These are phyloP conservation scores for Didymellaceae sp. DNA, from an alignment of 2,329 filamentous ascomycete species.

Conservation along the genomic window DNA sequence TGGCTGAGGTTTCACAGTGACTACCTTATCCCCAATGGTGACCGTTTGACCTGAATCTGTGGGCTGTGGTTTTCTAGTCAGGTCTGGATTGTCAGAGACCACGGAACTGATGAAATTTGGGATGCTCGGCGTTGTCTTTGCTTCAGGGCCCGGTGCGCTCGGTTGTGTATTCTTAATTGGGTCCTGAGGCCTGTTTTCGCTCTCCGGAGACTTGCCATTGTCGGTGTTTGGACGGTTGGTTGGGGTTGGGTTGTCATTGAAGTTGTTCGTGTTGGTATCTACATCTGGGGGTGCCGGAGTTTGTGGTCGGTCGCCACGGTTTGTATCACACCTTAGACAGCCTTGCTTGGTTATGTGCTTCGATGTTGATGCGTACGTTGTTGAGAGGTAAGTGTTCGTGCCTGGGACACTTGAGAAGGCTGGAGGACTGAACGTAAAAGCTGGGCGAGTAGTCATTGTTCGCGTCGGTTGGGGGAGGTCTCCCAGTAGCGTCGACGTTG, in stretches of 20 bases:
- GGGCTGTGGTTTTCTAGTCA: slow-evolving; percentile 13
- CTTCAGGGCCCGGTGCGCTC: neutral
- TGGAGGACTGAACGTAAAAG: neutral
- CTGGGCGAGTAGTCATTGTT: neutral
- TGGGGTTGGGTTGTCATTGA: slow-evolving; percentile 5
- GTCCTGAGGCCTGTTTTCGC: slow-evolving; percentile 4
- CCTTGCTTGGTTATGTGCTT: slow-evolving; percentile 36
- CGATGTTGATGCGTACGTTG: slow-evolving; percentile 33
- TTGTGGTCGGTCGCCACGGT: slow-evolving; percentile 5
- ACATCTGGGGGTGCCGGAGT: slow-evolving; percentile 2
- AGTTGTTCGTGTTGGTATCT: slow-evolving; percentile 5
- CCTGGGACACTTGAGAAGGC: slow-evolving; percentile 17
- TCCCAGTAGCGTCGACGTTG: neutral
- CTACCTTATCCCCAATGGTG: slow-evolving; percentile 31
- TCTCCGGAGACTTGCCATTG: slow-evolving; percentile 6
- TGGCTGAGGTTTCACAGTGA: slow-evolving; percentile 23
- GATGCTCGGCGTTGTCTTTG: slow-evolving; percentile 16
- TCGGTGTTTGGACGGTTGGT: slow-evolving; percentile 5
- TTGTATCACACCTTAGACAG: slow-evolving; percentile 31
- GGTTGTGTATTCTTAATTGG: slow-evolving; percentile 9
- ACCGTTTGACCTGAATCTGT: slow-evolving; percentile 19
- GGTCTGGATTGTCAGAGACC: slow-evolving; percentile 19
- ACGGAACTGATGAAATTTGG: slow-evolving; percentile 24
- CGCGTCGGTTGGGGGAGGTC: neutral
- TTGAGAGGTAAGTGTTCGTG: slow-evolving; percentile 35